Base-by-base conservation (phyloP, 1,284 basidiomycete genomes). In the Ganoderma multipileum region DNA sequence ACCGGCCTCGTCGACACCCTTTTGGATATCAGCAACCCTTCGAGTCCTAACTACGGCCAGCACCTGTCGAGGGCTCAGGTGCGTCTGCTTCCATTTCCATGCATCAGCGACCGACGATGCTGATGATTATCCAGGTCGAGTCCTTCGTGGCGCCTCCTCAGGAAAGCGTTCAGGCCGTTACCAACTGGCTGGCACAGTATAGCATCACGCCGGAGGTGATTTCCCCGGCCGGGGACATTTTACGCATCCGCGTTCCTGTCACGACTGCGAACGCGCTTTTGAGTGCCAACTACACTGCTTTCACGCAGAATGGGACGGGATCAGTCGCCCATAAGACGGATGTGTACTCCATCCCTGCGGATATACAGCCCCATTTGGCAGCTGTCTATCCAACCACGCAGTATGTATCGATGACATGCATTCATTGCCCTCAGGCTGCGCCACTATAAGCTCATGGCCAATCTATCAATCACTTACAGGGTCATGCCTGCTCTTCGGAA, bases 141-240 rank as follows among this genome's bases (percentile, higher is more conserved):
- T 71, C 76, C 8, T 80, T 80, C 63, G 79, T 79, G 11, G 75
- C 76, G 23, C 28, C 57, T 8, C 57, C 14, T 12, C 33, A 33
- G 23, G 33, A 81, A n/a, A 78, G 79, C 16, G 73, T 80, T 2
- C 67, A 73, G 16, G 75, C 79, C 6, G 81, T 84, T 8, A 77
- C 77, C 54, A 60, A 76, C 33, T 84, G 81, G 80, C 74, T 84
- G 8, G 64, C 75, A 1, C 72, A 73, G 28, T 78, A 83, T 64
- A 76, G 74, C 33, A 73, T 84, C 50, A 76, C 68, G 16, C 68
- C 79, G 20, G 69, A 67, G 52, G 64, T 74, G 1, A 57, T 68
- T 20, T 75, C 80, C 11, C 74, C 78, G 62, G 77, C 76, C 57
- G 81, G 81, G 8, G 82, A 84, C 70, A 83, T 81, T 81, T 63